These are phyloP conservation scores for Penicillium cataractarum DNA, from an alignment of 495 filamentous ascomycete genomes.

Conservation along the genomic window DNA sequence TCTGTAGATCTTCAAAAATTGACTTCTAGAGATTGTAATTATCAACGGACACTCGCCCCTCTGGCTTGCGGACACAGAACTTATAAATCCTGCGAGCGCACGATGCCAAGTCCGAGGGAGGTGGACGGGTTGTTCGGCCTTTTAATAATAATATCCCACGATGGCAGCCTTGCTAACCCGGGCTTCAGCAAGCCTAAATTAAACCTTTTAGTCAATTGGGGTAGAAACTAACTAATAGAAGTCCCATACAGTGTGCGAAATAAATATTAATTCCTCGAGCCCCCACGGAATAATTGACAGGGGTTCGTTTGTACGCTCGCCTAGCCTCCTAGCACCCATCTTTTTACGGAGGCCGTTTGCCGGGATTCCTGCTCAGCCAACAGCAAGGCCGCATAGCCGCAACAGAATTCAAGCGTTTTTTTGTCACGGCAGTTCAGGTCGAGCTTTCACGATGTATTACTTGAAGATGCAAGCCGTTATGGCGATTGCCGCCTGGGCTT, in stretches of 20 bases:
- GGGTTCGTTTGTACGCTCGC: not conserved
- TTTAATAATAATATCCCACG: not conserved
- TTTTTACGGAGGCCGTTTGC: not conserved
- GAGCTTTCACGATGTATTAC: constrained; percentile 23
- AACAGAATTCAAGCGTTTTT: not conserved
- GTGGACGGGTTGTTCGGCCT: not conserved
- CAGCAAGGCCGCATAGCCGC: constrained; percentile 1
- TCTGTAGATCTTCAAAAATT: not conserved
- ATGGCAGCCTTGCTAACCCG: not conserved
- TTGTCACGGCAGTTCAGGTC: not conserved
- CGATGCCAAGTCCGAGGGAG: not conserved
- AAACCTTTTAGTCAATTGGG: not conserved
- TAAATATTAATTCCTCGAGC: constrained; percentile 3
- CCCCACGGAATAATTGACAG: constrained; percentile 3
- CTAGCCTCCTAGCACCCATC: not conserved
- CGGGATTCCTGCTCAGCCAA: constrained; percentile 1
- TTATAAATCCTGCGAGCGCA: not conserved
- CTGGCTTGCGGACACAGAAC: not conserved
- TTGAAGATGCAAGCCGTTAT: constrained; percentile 27
- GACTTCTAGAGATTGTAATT: not conserved
- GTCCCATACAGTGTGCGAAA: not conserved
- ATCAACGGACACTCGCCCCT: not conserved
- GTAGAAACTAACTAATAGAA: constrained; percentile 5
- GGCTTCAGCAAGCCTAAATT: not conserved
- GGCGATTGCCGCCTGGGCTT: constrained; percentile 29